phyloP scores from a whole-genome alignment of 768 basidiomycete species.

The Omphalotus guepiniiformis region DNA sequence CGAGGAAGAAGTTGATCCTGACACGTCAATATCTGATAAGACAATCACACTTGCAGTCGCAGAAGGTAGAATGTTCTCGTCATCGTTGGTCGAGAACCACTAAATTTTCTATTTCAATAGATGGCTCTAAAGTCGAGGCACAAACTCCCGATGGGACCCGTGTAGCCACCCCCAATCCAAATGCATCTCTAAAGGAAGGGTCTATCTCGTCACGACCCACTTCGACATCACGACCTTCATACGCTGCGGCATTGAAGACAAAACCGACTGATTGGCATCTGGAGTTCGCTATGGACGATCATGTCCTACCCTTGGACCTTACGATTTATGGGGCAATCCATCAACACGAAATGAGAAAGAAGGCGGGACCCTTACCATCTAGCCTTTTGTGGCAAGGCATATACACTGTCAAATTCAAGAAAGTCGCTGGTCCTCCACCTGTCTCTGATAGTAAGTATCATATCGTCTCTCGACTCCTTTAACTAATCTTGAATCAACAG shows the following conservation, averaged over 20 bases:
- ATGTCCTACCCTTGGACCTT: slow-evolving; percentile 75
- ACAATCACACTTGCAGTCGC: slow-evolving; percentile 81
- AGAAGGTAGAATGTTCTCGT: slow-evolving; percentile 58
- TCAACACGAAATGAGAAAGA: slow-evolving; percentile 81
- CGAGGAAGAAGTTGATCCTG: slow-evolving; percentile 71
- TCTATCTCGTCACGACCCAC: slow-evolving; percentile 27
- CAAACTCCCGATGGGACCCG: slow-evolving; percentile 97
- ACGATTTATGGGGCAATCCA: slow-evolving; percentile 98
- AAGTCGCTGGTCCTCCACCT: slow-evolving; percentile 79
- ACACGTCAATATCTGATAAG: slow-evolving; percentile 68
- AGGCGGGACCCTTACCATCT: slow-evolving; percentile 55
- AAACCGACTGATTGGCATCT: slow-evolving; percentile 97
- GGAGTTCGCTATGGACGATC: slow-evolving; percentile 92
- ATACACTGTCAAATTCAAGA: slow-evolving; percentile 91
- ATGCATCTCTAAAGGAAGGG: slow-evolving; percentile 31
- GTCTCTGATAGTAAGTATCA: slow-evolving; percentile 50
- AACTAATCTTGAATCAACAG: slow-evolving; percentile 25
- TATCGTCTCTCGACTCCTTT: background rate
- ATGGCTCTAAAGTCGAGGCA: slow-evolving; percentile 91
- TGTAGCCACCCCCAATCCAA: slow-evolving; percentile 78
- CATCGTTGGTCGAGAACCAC: background rate
- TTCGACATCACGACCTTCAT: slow-evolving; percentile 54
- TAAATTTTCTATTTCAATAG: slow-evolving; percentile 31
- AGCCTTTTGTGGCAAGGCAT: slow-evolving; percentile 86
- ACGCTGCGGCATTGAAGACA: slow-evolving; percentile 90